Conservation (phyloP, 2,329 filamentous ascomycete genomes). For the Zasmidium angulare region DNA sequence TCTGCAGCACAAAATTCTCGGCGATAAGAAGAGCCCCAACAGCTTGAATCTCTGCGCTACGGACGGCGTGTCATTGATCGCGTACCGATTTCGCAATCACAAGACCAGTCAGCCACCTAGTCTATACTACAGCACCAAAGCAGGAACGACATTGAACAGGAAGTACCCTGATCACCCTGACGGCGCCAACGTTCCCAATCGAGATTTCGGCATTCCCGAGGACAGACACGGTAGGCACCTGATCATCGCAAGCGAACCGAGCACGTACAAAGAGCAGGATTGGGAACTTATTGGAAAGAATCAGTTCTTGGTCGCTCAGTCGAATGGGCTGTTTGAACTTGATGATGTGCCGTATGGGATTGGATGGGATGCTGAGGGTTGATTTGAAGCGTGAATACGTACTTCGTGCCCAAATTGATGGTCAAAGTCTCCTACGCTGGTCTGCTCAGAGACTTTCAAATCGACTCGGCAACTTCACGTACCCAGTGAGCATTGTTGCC, state of each 20-base stretch:
- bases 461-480: no score
- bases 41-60: slow-evolving; percentile 55
- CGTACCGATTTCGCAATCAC: slow-evolving; percentile 55
- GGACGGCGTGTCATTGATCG: slow-evolving; percentile 51
- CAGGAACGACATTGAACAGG: slow-evolving; percentile 53
- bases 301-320: slow-evolving; percentile 42
- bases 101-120: slow-evolving; percentile 52
- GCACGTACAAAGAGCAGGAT: slow-evolving; percentile 52
- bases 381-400: no score
- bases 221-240: slow-evolving; percentile 51
- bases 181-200: slow-evolving; percentile 36
- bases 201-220: slow-evolving; percentile 35
- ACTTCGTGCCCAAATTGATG: no score
- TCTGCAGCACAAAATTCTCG: slow-evolving; percentile 48
- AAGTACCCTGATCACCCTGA: slow-evolving; percentile 54
- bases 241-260: slow-evolving; percentile 56
- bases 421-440: no score
- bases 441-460: no score
- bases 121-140: slow-evolving; percentile 50
- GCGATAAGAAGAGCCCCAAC: slow-evolving; percentile 44
- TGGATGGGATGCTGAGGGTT: slow-evolving; percentile 37
- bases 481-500: no score
- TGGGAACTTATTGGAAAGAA: slow-evolving; percentile 55
- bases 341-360: slow-evolving; percentile 40
- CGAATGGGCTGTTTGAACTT: slow-evolving; percentile 41